Evolutionary conservation across 495 filamentous ascomycete species (phyloP), one percentile per base, ranked within the genome.

Genomic region (Podospora anserina): DNA sequence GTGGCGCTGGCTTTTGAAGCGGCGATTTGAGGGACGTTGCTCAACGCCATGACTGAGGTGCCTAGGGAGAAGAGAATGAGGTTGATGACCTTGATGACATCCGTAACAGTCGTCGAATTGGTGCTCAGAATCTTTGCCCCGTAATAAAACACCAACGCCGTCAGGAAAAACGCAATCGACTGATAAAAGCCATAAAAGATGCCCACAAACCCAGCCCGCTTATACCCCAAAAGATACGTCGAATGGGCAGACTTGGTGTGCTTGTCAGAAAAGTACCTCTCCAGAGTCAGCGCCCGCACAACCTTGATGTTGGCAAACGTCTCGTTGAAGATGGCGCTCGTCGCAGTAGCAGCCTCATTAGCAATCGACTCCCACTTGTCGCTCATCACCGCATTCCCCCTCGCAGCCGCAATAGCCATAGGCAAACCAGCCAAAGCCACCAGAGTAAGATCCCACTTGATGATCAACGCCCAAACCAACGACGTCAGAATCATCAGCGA

Each of bases 61-160:
- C 87, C 84, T 20, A 94, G 81, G 66, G 90, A 89, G 75, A 97
- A 91, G 18, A 97, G 83, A 13, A 99, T 83, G 66, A 97, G 83
- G n/a, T 91, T 90, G 65, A 95, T 88, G 2, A 93, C 89, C 64
- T 88, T 84, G 64, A 97, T 75, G 54, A 96, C 86, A 19, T 86
- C 81, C 1, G 85, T 78, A 1, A 89, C 77, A 2, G 69, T 77
- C 76, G 30, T 79, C 74, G 69, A 79, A 2, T 80, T 74, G 9
- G 74, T 75, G 5, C 81, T 79, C 49, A 88, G 84, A 9, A 96
- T 79, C 4, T 86, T 77, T 0, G 91, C 85, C 4, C 91, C 92
- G 75, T 92, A 95, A 78, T 90, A 97, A 76, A 96, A 95, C 19
- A 96, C 86, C 23, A 97, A 76, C 0, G 93, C 92, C n/a, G 86